Conservation (phyloP, 768 basidiomycete species). For the Suillus luteus region DNA sequence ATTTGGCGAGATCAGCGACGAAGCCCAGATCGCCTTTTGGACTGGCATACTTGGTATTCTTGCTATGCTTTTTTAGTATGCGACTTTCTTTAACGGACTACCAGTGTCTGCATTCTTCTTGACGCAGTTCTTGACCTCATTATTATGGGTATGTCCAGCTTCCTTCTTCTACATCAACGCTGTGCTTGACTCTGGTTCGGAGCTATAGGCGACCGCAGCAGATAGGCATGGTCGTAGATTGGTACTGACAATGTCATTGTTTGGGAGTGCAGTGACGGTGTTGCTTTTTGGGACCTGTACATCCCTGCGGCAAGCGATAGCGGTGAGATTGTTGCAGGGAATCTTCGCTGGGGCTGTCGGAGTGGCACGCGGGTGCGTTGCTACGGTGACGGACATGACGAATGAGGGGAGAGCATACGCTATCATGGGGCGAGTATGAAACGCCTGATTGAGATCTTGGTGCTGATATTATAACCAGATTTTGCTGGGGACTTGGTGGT, state of each 20-base stretch:
- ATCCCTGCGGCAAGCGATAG: constrained; percentile 77
- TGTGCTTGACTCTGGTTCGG: constrained; percentile 16
- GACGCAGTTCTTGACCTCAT: constrained; percentile 92
- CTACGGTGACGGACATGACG: constrained; percentile 84
- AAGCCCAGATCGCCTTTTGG: constrained; percentile 87
- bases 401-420: constrained; percentile 97
- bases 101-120: constrained; percentile 85
- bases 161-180: constrained; percentile 11
- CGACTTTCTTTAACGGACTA: constrained; percentile 14
- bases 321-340: constrained; percentile 85
- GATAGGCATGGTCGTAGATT: constrained; percentile 85
- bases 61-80: constrained; percentile 17
- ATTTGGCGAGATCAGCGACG: constrained; percentile 70
- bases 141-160: constrained; percentile 73
- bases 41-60: constrained; percentile 77
- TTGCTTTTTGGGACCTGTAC: constrained; percentile 77
- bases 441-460: constrained; percentile 6
- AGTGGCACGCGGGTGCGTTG: constrained; percentile 86
- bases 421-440: constrained; percentile 67
- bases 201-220: constrained; percentile 80
- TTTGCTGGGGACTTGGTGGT: constrained; percentile 97
- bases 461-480: constrained; percentile 44
- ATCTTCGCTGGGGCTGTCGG: constrained; percentile 94
- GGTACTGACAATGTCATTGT: constrained; percentile 81
- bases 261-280: constrained; percentile 84